A percentile compares a stretch with the other conserved stretches of the same genome.
Conservation (phyloP, 2,329 filamentous ascomycete species). For the Calonectria hongkongensis region DNA sequence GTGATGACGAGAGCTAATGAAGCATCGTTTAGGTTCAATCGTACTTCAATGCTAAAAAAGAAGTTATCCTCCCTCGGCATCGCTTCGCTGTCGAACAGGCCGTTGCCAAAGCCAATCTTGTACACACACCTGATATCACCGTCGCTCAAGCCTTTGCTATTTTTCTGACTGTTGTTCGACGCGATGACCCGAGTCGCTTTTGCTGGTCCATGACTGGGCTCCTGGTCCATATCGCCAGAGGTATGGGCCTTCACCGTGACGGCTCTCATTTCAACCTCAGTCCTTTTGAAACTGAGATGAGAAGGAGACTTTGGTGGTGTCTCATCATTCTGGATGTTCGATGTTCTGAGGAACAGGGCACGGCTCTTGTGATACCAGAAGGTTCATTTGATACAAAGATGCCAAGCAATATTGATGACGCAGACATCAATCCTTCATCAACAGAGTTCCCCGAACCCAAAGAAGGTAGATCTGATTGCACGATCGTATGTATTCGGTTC, state of each 20-base stretch:
- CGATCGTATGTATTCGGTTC: not conserved
- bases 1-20: not conserved
- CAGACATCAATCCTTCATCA: constrained; percentile 3
- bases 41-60: not conserved
- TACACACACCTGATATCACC: not conserved
- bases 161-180: constrained; percentile 6
- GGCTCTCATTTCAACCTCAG: constrained; percentile 18
- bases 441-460: not conserved
- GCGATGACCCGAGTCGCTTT: not conserved
- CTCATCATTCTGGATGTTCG: constrained; percentile 12
- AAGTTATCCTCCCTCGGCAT: not conserved
- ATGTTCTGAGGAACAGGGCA: not conserved
- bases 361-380: not conserved
- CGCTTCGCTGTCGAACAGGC: constrained; percentile 15
- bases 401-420: constrained; percentile 14
- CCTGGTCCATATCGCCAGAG: constrained; percentile 2
- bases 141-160: constrained; percentile 13
- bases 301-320: constrained; percentile 5
- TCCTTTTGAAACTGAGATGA: constrained; percentile 6
- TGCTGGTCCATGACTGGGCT: constrained; percentile 9
- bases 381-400: constrained; percentile 11
- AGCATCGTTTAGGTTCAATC: not conserved
- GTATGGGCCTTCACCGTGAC: constrained; percentile 18
- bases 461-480: not conserved
- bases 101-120: constrained; percentile 2